Evolutionary conservation across 2,329 filamentous ascomycete species (phyloP), one percentile per base, ranked within the genome.

Genomic region (Verticillium alfalfae): DNA sequence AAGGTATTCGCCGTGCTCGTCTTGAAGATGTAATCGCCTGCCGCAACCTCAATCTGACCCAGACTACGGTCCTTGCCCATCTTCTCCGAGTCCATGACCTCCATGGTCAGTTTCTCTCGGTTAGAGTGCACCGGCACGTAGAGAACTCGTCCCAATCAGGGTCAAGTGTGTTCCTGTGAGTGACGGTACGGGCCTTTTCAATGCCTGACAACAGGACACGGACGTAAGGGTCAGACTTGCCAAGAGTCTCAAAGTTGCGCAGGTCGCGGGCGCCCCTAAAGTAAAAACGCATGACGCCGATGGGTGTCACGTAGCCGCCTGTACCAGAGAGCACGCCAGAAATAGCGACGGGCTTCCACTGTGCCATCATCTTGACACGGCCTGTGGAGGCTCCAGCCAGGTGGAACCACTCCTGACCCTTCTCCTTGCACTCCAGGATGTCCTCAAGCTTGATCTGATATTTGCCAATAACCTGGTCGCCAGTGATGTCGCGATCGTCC

Each of bases 361-460:
- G 90, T 3, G 96, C 84, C 72, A 85, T 90, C 84, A 99, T 87
- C 78, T 98, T 97, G 63, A 88, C 92, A 67, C 93, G 90, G 36
- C 95, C 95, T 26, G 87, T 89, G 71, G 92, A 91, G 59, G 85
- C 88, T 9, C 91, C 92, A 55, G 90, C 83, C 34, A 99, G 83
- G 65, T 93, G 92, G 80, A 93, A 99, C 95, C 95, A 99, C 68
- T 98, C 93, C 69, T 97, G 91, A 52, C 95, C 94, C 76, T 96
- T 95, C 56, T 88, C 88, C 85, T 91, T 96, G 73, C 93, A 84
- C 61, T 94, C 92, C 34, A 98, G 79, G 85, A 99, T 90, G 69
- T 98, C 94, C 66, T 96, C 91, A 34, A 99, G 81, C 76, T 93
- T 96, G 76, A 99, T 96, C 74, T 98, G 93, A 74, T 97, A 97